These are phyloP conservation scores for Syzygium aromaticum DNA, from an alignment of 345 rosid species.

Conservation along the genomic window DNA sequence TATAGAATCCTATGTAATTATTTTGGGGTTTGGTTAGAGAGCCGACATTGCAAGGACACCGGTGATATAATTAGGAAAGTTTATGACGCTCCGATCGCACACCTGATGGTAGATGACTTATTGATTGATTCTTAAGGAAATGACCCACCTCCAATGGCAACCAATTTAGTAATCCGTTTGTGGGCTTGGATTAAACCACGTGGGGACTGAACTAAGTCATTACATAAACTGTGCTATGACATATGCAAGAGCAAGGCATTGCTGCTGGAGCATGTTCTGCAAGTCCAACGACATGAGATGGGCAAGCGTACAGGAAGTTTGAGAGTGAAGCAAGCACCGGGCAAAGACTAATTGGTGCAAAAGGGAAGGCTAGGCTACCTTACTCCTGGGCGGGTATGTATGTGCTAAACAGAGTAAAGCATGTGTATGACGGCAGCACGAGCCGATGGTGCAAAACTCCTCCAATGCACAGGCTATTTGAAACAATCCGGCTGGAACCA, in stretches of 20 bases:
- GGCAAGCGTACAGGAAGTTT: neutral
- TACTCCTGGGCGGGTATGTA: neutral
- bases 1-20: neutral
- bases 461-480: neutral
- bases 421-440: neutral
- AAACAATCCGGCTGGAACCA: neutral
- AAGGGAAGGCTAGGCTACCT: neutral
- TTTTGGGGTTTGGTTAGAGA: neutral
- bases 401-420: neutral
- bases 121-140: neutral
- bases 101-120: neutral
- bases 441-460: neutral
- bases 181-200: neutral
- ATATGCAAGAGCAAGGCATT: neutral
- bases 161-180: neutral
- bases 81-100: neutral
- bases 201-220: neutral
- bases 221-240: neutral
- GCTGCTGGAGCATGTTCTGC: neutral
- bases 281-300: neutral
- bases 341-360: neutral
- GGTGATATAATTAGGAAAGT: neutral
- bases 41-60: neutral
- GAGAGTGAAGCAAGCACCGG: neutral
- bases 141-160: neutral